Conservation (phyloP, 768 basidiomycete species). For the Xerocomus potaroensis region DNA sequence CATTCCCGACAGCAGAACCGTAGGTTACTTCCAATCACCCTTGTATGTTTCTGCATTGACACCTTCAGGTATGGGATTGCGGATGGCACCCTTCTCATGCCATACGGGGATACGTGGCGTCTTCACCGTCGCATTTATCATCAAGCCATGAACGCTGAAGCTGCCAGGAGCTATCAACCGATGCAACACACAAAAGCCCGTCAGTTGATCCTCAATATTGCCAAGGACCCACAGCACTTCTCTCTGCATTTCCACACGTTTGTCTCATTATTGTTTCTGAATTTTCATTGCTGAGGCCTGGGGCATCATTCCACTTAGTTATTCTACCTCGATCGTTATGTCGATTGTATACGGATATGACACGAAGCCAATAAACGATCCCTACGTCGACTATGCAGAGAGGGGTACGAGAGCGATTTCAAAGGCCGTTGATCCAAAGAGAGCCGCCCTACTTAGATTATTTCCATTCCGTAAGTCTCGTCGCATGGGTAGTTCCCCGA, state of each 20-base stretch:
- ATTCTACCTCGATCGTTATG: conserved; percentile 24
- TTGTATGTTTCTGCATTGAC: not conserved
- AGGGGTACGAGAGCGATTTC: conserved; percentile 14
- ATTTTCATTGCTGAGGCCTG: not conserved
- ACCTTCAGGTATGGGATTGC: conserved; percentile 31
- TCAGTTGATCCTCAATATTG: conserved; percentile 31
- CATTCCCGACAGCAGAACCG: conserved; percentile 20
- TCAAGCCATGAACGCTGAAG: conserved; percentile 30
- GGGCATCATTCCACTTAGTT: conserved; percentile 13
- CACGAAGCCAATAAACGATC: conserved; percentile 16
- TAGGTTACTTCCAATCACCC: conserved; percentile 1
- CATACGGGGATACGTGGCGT: conserved; percentile 39
- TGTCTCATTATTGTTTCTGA: conserved; percentile 3
- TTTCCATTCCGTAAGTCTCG: conserved; percentile 27
- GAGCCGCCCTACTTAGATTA: conserved; percentile 17
- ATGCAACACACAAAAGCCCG: conserved; percentile 32
- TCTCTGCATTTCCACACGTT: conserved; percentile 23
- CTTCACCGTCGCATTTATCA: conserved; percentile 32
- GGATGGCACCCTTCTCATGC: conserved; percentile 31
- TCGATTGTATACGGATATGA: conserved; percentile 27
- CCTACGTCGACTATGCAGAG: conserved; percentile 17
- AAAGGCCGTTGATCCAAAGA: conserved; percentile 16
- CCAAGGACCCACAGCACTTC: conserved; percentile 25
- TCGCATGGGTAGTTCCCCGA: not conserved
- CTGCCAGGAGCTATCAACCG: conserved; percentile 26